Percentiles rank a stretch among this genome's conserved stretches.
Conservation (phyloP, 2,329 filamentous ascomycete species). For the Blumeria graminis region DNA sequence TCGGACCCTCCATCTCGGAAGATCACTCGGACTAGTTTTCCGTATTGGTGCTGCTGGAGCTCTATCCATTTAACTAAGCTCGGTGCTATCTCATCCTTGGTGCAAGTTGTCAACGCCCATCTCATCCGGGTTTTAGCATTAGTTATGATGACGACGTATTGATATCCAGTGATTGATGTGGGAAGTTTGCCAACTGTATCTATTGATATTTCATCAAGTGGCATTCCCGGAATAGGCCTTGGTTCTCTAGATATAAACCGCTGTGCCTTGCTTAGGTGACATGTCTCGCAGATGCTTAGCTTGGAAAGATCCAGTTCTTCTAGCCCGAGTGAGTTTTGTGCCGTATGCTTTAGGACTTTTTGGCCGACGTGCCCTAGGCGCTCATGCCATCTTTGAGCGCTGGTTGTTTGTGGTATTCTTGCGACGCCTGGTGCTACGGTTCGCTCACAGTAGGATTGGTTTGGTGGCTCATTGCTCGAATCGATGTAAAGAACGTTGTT, state of each 20-base stretch:
- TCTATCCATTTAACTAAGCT: background rate
- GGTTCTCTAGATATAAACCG: background rate
- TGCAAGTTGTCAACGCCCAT: background rate
- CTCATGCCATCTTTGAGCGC: background rate
- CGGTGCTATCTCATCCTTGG: background rate
- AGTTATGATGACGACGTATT: background rate
- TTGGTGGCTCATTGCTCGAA: background rate
- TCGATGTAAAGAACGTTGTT: background rate
- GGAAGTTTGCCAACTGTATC: background rate
- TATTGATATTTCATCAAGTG: background rate
- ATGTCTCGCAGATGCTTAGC: background rate
- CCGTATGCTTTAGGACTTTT: background rate
- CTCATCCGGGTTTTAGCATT: background rate
- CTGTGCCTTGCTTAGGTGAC: background rate
- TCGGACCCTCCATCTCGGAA: background rate
- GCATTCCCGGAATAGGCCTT: background rate
- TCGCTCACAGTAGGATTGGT: background rate
- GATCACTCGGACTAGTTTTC: background rate
- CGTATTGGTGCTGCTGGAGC: background rate
- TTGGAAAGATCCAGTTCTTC: background rate
- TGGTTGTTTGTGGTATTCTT: background rate
- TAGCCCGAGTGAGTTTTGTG: background rate
- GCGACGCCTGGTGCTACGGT: background rate
- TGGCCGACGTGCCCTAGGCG: background rate
- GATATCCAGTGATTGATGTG: background rate